Evolutionary conservation across 768 basidiomycete species (phyloP), one percentile per base, ranked within the genome.

Genomic region (Leccinum rimulosum): DNA sequence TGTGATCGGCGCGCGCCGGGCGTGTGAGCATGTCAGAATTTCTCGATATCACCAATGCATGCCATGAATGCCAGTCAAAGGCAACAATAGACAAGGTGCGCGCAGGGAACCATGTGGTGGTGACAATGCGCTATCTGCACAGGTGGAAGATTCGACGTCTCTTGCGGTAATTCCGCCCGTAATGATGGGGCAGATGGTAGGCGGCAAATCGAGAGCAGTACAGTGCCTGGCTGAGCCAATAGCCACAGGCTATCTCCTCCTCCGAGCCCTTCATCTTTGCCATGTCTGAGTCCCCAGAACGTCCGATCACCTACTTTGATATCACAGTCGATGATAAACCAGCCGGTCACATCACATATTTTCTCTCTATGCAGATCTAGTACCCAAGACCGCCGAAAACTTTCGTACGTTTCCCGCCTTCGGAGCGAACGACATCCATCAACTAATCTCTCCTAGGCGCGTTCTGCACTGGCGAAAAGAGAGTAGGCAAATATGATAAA

Each of bases 301-400:
- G 82, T 35, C 78, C 84, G 17, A 71, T 83, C 51, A 76, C 75
- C 28, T 92, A 76, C 74, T 93, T 92, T 72, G 95, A 97, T 66
- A 87, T 95, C 72, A 82, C 82, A 33, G 91, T 96, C 69, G 93
- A 84, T 33, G 88, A 77, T 50, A 79, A 81, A 56, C 79, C 84
- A 10, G 75, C 80, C 11, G 89, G 91, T 31, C 81, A 89, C 25
- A 74, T 96, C 73, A 75, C 73, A 75, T 89, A 36, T 92, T 96
- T 76, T 85, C 87, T 65, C 83, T 98, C n/a, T 97, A 88, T 73
- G 78, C 75, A 51, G 93, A 95, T 75, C 84, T 93, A 31, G 93
- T 95, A n/a, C 95, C 96, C 27, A 95, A 89, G 78, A 97, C 95
- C 3, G 88, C 87, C 25, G 89, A 92, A 72, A 98, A 97, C 79